These are phyloP conservation scores for Erythrophleum ivorense DNA, from an alignment of 331 rosid species.

Conservation along the genomic window DNA sequence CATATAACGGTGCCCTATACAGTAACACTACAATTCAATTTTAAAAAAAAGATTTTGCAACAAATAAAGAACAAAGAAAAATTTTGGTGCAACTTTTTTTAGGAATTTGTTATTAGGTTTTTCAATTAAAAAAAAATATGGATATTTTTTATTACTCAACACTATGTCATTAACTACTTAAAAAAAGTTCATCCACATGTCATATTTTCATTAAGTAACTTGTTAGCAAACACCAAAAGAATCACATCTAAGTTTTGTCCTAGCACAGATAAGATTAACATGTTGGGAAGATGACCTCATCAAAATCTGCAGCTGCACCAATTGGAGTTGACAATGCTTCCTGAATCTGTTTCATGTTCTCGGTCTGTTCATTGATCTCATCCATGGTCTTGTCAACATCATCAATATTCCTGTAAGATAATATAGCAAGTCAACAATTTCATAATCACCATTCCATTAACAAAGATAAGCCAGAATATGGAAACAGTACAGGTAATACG, in stretches of 20 bases:
- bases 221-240: background rate
- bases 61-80: background rate
- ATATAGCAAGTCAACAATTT: slow-evolving; percentile 29
- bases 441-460: slow-evolving; percentile 11
- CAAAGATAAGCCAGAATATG: background rate
- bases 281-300: slow-evolving; percentile 64
- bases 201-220: background rate
- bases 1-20: slow-evolving; percentile 1
- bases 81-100: background rate
- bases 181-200: background rate
- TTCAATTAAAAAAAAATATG: background rate
- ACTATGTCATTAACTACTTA: background rate
- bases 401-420: slow-evolving; percentile 76
- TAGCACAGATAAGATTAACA: slow-evolving; percentile 30
- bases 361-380: slow-evolving; percentile 97
- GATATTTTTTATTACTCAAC: background rate
- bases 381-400: slow-evolving; percentile 97
- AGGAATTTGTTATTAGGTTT: background rate
- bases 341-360: slow-evolving; percentile 96
- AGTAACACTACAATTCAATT: slow-evolving; percentile 26
- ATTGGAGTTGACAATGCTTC: slow-evolving; percentile 91
- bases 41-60: background rate
- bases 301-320: slow-evolving; percentile 93
- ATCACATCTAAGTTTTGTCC: background rate
- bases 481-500: background rate